A percentile compares a stretch with the other conserved stretches of the same genome.
phyloP scores from a whole-genome alignment of 2,329 filamentous ascomycete genomes.

The Exutisphaerella laricina region DNA sequence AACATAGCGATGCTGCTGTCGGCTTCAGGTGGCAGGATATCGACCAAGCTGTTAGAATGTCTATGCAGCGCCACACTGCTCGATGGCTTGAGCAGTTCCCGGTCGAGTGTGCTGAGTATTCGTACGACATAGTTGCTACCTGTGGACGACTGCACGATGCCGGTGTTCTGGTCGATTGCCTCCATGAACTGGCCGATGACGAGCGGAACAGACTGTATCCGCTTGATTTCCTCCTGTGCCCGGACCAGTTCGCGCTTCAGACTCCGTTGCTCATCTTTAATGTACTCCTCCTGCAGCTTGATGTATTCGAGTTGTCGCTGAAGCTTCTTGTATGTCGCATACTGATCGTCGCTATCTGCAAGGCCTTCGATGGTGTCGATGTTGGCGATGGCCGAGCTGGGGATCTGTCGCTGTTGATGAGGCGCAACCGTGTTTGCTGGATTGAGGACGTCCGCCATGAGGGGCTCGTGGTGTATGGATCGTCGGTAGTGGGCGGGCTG shows the following conservation, averaged over 20 bases:
- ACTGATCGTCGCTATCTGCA: constrained; percentile 81
- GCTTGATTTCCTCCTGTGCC: constrained; percentile 98
- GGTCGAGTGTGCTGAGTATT: constrained; percentile 95
- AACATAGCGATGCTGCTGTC: constrained; percentile 99
- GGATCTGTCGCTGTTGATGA: constrained; percentile 68
- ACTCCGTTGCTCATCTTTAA: constrained; percentile 99
- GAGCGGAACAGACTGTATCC: constrained; percentile 94
- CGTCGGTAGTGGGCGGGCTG: no score
- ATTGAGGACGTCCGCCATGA: constrained; percentile 82
- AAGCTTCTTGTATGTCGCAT: constrained; percentile 91
- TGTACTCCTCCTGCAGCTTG: constrained; percentile 98
- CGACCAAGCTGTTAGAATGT: constrained; percentile 96
- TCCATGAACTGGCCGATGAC: constrained; percentile 99
- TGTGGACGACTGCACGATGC: constrained; percentile 96
- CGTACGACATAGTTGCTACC: constrained; percentile 99
- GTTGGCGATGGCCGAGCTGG: constrained; percentile 74
- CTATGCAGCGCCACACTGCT: constrained; percentile 96
- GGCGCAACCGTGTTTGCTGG: constrained; percentile 66
- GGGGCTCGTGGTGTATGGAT: constrained; percentile 14
- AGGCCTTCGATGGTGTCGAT: constrained; percentile 86
- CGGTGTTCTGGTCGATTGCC: constrained; percentile 98
- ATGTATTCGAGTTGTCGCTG: constrained; percentile 96
- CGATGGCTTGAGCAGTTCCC: constrained; percentile 94
- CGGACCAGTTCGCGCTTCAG: constrained; percentile 95
- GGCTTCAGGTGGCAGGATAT: constrained; percentile 97